A percentile compares a stretch with the other conserved stretches of the same genome.
These are phyloP conservation scores for Thalassiosira mediterranea DNA, from an alignment of 352 stramenopile genomes.

Conservation along the genomic window DNA sequence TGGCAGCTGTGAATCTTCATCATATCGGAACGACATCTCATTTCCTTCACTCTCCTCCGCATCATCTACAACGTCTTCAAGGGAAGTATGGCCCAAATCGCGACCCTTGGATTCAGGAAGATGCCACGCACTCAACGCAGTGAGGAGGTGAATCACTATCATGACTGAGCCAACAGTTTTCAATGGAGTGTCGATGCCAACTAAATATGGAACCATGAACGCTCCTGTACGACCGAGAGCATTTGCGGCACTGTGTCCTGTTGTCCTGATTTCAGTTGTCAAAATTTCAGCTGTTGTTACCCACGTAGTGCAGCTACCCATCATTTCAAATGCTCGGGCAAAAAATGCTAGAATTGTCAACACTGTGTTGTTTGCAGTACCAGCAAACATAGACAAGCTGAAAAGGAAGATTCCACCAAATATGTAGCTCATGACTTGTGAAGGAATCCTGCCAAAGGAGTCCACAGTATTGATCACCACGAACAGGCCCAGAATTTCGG, in stretches of 20 bases:
- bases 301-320: conserved; percentile 67
- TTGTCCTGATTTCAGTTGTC: conserved; percentile 66
- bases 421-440: conserved; percentile 50
- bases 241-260: conserved; percentile 71
- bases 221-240: conserved; percentile 61
- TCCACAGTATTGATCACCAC: conserved; percentile 68
- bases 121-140: conserved; percentile 31
- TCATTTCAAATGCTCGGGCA: conserved; percentile 74
- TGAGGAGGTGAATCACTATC: conserved; percentile 64
- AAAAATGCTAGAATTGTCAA: conserved; percentile 41
- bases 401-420: conserved; percentile 58
- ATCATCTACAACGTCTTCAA: conserved; percentile 10
- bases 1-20: neutral
- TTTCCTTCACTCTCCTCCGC: conserved; percentile 11
- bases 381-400: conserved; percentile 53
- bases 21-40: conserved; percentile 38
- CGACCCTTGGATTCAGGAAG: conserved; percentile 57
- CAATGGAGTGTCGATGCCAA: conserved; percentile 46
- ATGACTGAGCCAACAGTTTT: conserved; percentile 60
- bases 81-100: conserved; percentile 40
- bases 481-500: conserved; percentile 67
- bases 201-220: conserved; percentile 64
- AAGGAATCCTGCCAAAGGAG: conserved; percentile 52
- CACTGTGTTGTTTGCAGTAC: conserved; percentile 8
- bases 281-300: conserved; percentile 73